phyloP scores from a whole-genome alignment of 441 rosid genomes.

The Geranium incanum region DNA sequence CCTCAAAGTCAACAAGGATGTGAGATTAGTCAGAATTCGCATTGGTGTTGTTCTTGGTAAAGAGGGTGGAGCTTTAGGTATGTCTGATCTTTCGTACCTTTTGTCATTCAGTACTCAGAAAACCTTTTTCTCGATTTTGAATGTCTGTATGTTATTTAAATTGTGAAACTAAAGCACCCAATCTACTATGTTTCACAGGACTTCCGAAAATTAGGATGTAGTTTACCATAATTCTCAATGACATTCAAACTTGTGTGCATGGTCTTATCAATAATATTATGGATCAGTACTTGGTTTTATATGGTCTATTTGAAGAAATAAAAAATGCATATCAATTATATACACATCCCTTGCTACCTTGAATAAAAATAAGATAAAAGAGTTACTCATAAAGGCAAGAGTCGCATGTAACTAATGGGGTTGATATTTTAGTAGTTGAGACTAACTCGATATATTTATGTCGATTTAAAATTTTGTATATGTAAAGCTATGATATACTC shows the following conservation, averaged over 20 bases:
- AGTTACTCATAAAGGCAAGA: no score
- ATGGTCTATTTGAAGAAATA: no score
- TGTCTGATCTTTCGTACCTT: conserved; percentile 2
- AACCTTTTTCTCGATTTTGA: neutral
- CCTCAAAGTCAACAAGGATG: conserved; percentile 60
- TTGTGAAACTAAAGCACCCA: neutral
- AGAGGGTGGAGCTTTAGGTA: conserved; percentile 97
- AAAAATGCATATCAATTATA: no score
- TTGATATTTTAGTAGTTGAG: no score
- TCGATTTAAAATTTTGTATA: no score
- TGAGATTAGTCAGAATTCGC: conserved; percentile 73
- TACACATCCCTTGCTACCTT: no score
- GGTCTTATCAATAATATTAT: neutral
- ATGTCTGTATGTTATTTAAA: neutral
- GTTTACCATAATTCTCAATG: neutral
- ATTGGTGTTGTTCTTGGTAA: conserved; percentile 94
- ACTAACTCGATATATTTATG: no score
- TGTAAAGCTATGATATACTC: no score
- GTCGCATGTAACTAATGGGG: no score
- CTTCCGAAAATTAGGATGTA: neutral
- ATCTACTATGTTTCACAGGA: neutral
- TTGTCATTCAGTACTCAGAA: neutral
- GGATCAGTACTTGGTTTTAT: no score
- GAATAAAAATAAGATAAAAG: no score
- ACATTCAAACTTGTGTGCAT: neutral